A percentile compares a stretch with the other conserved stretches of the same genome.
Conservation (phyloP, 2,329 filamentous ascomycete species). For the Fusarium sp. region DNA sequence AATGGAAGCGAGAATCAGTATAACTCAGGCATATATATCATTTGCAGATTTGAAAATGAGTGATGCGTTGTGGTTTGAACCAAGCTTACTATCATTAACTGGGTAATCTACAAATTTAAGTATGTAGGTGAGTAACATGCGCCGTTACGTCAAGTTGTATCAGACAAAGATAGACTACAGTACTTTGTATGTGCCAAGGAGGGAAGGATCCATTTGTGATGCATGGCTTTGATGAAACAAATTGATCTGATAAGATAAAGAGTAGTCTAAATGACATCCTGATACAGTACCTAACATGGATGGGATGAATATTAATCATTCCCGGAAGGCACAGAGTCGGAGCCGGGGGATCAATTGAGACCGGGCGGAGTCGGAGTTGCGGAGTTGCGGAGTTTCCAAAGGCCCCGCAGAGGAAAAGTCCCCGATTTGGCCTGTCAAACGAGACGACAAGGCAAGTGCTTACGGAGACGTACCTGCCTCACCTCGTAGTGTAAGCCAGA, state of each 20-base stretch:
- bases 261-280: background rate
- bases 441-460: conserved; percentile 22
- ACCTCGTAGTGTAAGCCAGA: background rate
- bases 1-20: background rate
- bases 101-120: background rate
- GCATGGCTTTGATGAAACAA: background rate
- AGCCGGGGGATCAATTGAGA: conserved; percentile 42
- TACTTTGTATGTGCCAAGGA: background rate
- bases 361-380: conserved; percentile 43
- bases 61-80: background rate
- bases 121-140: background rate
- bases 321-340: conserved; percentile 21
- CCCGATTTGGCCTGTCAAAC: conserved; percentile 37
- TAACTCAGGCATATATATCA: background rate
- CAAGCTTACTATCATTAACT: background rate
- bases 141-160: background rate
- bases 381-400: conserved; percentile 49
- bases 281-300: background rate
- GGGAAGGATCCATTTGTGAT: background rate
- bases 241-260: conserved; percentile 27
- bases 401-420: conserved; percentile 8
- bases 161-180: background rate
- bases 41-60: background rate
- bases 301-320: background rate
- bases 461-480: conserved; percentile 7